phyloP scores from a whole-genome alignment of 371 early-diverging fungal species.

The Syncephalastrum racemosum region DNA sequence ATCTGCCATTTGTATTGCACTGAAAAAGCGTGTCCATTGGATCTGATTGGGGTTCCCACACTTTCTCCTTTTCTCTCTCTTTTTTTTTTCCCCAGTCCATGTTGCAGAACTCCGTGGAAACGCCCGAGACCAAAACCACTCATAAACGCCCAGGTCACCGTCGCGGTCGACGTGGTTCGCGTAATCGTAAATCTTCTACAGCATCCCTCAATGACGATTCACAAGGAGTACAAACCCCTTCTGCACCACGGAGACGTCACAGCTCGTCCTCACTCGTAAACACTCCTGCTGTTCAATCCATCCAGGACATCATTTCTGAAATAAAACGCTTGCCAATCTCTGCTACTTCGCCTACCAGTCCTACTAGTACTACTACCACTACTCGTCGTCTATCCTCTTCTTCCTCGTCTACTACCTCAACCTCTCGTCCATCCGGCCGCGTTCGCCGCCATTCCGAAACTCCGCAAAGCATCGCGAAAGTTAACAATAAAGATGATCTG shows the following conservation, averaged over 20 bases:
- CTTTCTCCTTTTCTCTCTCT: slow-evolving; percentile 4
- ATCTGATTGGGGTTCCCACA: not conserved
- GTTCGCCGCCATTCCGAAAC: slow-evolving; percentile 35
- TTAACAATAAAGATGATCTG: slow-evolving; percentile 2
- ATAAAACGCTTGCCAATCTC: slow-evolving; percentile 30
- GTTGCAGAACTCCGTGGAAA: not conserved
- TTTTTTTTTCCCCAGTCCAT: slow-evolving; percentile 4
- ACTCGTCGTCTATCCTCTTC: not conserved
- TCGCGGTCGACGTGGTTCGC: slow-evolving; percentile 24
- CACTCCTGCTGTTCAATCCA: slow-evolving; percentile 37
- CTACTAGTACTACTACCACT: too few species aligned
- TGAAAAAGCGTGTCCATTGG: too few species aligned
- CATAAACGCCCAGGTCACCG: slow-evolving; percentile 15
- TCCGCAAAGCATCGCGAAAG: slow-evolving; percentile 3
- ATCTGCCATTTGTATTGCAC: too few species aligned
- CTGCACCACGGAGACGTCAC: too few species aligned
- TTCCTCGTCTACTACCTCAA: slow-evolving; percentile 10
- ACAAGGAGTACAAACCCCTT: slow-evolving; percentile 9
- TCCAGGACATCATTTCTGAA: slow-evolving; percentile 41
- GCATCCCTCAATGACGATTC: slow-evolving; percentile 2
- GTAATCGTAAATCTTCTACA: slow-evolving; percentile 14
- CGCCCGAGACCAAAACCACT: not conserved
- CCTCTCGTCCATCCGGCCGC: slow-evolving; percentile 5
- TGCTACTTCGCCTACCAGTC: too few species aligned
- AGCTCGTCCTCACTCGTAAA: not conserved